phyloP scores from a whole-genome alignment of 306 rosid genomes.

The Lupinus albus region DNA sequence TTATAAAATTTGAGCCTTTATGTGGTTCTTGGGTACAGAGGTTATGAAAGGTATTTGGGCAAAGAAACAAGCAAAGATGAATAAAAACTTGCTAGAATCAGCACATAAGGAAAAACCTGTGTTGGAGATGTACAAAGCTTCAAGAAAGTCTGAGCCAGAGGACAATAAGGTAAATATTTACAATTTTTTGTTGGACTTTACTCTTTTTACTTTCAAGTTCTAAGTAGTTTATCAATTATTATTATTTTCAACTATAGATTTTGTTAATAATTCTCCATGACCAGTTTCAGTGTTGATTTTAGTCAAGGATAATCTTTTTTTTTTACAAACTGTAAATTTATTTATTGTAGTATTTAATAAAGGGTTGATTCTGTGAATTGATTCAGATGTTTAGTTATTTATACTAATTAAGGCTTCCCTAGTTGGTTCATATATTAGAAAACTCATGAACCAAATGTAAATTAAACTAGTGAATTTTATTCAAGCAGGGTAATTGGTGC shows the following conservation, averaged over 20 bases:
- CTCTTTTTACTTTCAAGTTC: conserved; percentile 10
- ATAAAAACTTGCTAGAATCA: conserved; percentile 59
- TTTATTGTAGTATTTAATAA: conserved; percentile 11
- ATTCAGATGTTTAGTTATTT: too few species aligned
- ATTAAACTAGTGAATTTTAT: conserved; percentile 10
- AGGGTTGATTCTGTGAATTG: not conserved
- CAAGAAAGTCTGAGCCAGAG: conserved; percentile 52
- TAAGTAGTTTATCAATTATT: conserved; percentile 6
- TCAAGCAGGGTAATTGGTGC: conserved; percentile 23
- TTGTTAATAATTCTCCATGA: conserved; percentile 11
- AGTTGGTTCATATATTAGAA: conserved; percentile 8
- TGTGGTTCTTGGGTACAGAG: conserved; percentile 53
- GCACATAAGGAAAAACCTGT: conserved; percentile 44
- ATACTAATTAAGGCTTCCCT: too few species aligned
- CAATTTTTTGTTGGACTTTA: conserved; percentile 5
- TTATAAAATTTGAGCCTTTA: conserved; percentile 30
- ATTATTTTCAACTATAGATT: not conserved
- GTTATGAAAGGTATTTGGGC: conserved; percentile 85
- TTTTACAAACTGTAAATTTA: conserved; percentile 12
- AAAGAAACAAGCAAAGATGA: conserved; percentile 83
- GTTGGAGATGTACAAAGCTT: conserved; percentile 39
- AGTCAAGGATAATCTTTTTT: conserved; percentile 5
- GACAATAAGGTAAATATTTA: conserved; percentile 61
- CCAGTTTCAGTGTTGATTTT: conserved; percentile 23
- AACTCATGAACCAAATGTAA: conserved; percentile 9